Evolutionary conservation across 2,329 filamentous ascomycete genomes (phyloP).

Genomic region (Beauveria scarabaeidicola): DNA sequence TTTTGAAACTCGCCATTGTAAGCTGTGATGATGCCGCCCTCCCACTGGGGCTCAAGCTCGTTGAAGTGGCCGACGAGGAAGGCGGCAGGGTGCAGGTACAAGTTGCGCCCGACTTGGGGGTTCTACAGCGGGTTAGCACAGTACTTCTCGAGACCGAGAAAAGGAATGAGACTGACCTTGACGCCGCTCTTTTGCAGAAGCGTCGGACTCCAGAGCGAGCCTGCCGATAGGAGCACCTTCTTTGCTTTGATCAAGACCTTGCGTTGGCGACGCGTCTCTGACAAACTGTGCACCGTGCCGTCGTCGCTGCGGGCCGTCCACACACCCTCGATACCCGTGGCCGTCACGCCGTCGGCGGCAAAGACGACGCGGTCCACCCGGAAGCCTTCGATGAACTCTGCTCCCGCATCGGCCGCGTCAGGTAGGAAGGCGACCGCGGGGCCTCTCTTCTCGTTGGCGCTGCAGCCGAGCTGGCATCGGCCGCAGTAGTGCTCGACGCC

Average conservation of each 20-base stretch:
- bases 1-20: constrained; percentile 74
- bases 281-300: constrained; percentile 45
- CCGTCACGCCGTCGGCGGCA: constrained; percentile 46
- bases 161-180: constrained; percentile 33
- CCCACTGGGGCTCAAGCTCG: constrained; percentile 62
- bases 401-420: constrained; percentile 68
- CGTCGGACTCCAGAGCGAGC: constrained; percentile 68
- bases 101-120: constrained; percentile 69
- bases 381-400: constrained; percentile 78
- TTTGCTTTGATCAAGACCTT: constrained; percentile 68
- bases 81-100: constrained; percentile 71
- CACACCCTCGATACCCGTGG: constrained; percentile 61
- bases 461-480: constrained; percentile 52
- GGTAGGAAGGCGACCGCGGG: constrained; percentile 70
- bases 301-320: constrained; percentile 66
- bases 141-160: no score
- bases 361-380: constrained; percentile 64
- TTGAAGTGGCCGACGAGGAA: constrained; percentile 54
- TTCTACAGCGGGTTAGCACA: constrained; percentile 41
- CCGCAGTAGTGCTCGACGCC: constrained; percentile 68
- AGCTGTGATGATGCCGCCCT: constrained; percentile 69
- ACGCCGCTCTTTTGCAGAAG: constrained; percentile 71
- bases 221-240: constrained; percentile 70
- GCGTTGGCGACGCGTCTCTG: constrained; percentile 41
- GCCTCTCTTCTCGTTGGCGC: constrained; percentile 67